Evolutionary conservation across 2,329 filamentous ascomycete species (phyloP).

Genomic region (Cladophialophora psammophila): DNA sequence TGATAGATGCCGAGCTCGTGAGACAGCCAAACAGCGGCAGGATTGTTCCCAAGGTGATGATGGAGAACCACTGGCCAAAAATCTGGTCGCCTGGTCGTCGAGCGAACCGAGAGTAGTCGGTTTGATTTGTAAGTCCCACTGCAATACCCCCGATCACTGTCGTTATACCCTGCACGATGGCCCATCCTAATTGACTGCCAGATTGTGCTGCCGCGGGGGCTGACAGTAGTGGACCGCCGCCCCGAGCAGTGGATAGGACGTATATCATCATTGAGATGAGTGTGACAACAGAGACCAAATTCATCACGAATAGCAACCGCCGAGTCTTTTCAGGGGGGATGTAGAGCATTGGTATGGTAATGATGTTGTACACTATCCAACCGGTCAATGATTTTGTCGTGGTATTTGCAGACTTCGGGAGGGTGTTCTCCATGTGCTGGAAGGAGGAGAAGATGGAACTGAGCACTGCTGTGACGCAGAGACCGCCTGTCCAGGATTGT

Average conservation of each 20-base stretch:
- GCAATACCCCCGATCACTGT: constrained; percentile 45
- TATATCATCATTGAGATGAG: constrained; percentile 44
- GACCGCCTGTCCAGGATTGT: constrained; percentile 49
- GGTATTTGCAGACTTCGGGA: constrained; percentile 45
- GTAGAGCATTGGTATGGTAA: constrained; percentile 53
- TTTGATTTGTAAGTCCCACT: constrained; percentile 45
- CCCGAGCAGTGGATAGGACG: constrained; percentile 46
- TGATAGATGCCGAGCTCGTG: constrained; percentile 44
- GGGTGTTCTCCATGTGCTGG: constrained; percentile 46
- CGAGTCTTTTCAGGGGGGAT: constrained; percentile 54
- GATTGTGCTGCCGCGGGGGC: constrained; percentile 32
- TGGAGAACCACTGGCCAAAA: constrained; percentile 50
- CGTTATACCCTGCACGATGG: constrained; percentile 41
- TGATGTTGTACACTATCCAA: constrained; percentile 47
- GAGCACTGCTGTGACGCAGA: constrained; percentile 45
- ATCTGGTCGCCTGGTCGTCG: constrained; percentile 51
- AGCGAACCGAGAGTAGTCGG: constrained; percentile 49
- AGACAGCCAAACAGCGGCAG: constrained; percentile 51
- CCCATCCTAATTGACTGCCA: constrained; percentile 33
- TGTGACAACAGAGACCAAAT: constrained; percentile 40
- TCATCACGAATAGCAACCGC: constrained; percentile 43
- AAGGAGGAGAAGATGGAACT: constrained; percentile 47
- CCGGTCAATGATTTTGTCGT: constrained; percentile 48
- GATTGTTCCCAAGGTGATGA: constrained; percentile 50
- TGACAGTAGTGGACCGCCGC: constrained; percentile 44